Evolutionary conservation across 805 yeast species (phyloP), one percentile per base, ranked within the genome.

Genomic region (Saturnispora saitoi): DNA sequence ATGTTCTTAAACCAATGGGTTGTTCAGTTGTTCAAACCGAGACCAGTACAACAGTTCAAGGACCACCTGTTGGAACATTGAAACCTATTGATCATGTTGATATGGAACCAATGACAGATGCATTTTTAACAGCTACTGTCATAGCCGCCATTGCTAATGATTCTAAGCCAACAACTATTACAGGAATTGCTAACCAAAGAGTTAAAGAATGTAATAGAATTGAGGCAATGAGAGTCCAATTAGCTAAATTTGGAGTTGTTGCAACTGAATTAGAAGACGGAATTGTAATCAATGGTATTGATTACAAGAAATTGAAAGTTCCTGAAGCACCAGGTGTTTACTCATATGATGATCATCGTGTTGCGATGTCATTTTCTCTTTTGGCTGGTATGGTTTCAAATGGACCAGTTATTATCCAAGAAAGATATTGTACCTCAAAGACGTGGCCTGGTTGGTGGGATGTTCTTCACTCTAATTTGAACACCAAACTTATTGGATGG

Each of bases 401-500:
- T 1, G 71, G 70, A 3, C 81, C 86, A 1, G 91, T 85, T 1
- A 70, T 80, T 54, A 80, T 93, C 51, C 79, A 83, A 56, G 96
- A 91, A 61, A 80, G 97, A 67, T 78, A 84, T 24, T 88, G 97
- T 63, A 95, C 96, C 1, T 95, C 91, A 49, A 93, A 93, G 70
- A 93, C 99, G 0, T 93, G 99, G 99, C 99, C 99, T 19, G 98
- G 97, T 34, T 93, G 99, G 99, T 93, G 99, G 99, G 99, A 93
- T 67, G 76, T 81, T 32, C 71, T 93, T 54, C 89, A 81, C 62
- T 76, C 84, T 44, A 68, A 74, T 43, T 78, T 93, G 58, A 75
- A 80, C 19, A 83, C 78, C 24, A 58, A 66, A 10, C 65, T 93
- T 32, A 84, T 80, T 58, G 99, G 99, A 24, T 72, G 72, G 57